phyloP scores from a whole-genome alignment of 208 protist species.

The Crithidia acanthocephali region DNA sequence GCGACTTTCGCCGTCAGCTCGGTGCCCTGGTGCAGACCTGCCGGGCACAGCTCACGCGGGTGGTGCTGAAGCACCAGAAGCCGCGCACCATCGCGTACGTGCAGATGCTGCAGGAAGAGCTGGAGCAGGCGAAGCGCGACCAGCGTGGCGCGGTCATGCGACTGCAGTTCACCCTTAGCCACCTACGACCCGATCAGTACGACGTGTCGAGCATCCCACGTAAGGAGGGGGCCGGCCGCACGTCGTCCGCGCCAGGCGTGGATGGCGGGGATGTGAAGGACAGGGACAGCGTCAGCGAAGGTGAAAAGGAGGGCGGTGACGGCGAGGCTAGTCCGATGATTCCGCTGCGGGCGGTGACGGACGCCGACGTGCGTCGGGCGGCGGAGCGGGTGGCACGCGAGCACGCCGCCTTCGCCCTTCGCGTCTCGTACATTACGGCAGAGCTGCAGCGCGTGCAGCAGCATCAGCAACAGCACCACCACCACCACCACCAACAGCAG shows the following conservation, averaged over 20 bases:
- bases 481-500: background rate
- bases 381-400: constrained; percentile 27
- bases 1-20: constrained; percentile 17
- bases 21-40: constrained; percentile 20
- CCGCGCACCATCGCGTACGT: constrained; percentile 45
- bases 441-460: constrained; percentile 29
- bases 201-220: constrained; percentile 15
- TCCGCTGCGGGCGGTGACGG: constrained; percentile 26
- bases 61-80: constrained; percentile 49
- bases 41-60: constrained; percentile 29
- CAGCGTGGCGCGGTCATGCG: constrained; percentile 35
- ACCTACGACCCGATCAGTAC: constrained; percentile 35
- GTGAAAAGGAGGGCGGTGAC: background rate
- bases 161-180: constrained; percentile 42
- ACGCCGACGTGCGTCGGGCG: constrained; percentile 11
- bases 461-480: background rate
- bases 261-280: background rate
- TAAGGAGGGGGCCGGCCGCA: background rate
- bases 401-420: constrained; percentile 29
- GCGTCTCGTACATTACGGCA: constrained; percentile 15
- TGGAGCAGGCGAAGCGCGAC: constrained; percentile 26
- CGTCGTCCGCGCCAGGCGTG: background rate
- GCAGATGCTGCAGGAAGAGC: constrained; percentile 45
- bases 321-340: constrained; percentile 5
- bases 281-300: background rate